These are phyloP conservation scores for Cyberlindnera sargentensis DNA, from an alignment of 805 yeast species.

Conservation along the genomic window DNA sequence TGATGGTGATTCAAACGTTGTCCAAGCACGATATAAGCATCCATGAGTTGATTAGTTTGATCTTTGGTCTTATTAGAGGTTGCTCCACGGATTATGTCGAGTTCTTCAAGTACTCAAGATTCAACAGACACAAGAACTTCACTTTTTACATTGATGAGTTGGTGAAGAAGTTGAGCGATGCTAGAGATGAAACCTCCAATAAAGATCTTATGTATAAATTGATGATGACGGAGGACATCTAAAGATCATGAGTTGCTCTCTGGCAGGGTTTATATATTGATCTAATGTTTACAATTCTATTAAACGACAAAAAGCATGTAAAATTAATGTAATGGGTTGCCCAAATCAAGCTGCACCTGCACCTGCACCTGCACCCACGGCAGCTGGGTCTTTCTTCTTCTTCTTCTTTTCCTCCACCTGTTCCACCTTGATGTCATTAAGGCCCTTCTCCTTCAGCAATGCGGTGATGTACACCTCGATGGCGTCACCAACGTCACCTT, in stretches of 20 bases:
- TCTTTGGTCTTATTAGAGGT: conserved; percentile 18
- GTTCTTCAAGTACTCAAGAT: conserved; percentile 18
- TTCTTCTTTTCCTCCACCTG: conserved; percentile 76
- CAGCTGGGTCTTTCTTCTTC: conserved; percentile 35
- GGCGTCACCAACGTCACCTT: conserved; percentile 93
- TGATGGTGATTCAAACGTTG: conserved; percentile 20
- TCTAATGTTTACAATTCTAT: no score
- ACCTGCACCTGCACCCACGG: not conserved
- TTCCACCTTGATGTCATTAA: conserved; percentile 83
- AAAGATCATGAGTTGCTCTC: no score
- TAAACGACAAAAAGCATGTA: no score
- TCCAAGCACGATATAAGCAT: conserved; percentile 1
- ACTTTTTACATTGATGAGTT: conserved; percentile 19
- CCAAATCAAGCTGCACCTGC: not conserved
- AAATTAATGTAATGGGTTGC: no score
- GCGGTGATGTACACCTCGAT: conserved; percentile 70
- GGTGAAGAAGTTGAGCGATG: conserved; percentile 7
- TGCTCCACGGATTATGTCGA: conserved; percentile 19
- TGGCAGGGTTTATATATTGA: no score
- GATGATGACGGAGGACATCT: conserved; percentile 4
- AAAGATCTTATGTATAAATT: conserved; percentile 12
- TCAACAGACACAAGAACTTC: conserved; percentile 20
- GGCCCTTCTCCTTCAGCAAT: conserved; percentile 72
- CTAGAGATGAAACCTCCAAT: conserved; percentile 6
- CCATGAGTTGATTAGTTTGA: conserved; percentile 12